Base-by-base conservation (phyloP, 352 stramenopile genomes). In the Pythium myriotylum region DNA sequence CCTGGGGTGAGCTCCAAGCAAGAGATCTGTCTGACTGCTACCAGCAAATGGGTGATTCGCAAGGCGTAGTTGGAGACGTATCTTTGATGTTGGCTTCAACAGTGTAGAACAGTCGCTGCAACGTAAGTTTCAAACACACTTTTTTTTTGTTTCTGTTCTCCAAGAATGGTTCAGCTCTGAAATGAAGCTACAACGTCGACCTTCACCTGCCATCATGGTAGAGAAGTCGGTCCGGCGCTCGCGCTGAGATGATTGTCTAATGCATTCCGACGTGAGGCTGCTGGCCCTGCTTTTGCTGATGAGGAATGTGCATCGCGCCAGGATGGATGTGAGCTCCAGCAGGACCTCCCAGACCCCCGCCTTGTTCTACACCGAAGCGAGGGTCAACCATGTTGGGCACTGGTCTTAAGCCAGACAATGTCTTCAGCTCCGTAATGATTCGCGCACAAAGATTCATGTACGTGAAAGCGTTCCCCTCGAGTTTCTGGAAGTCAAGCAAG, bases 391-490 rank as follows among this genome's bases (percentile, higher is more conserved):
- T 72, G 61, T 56, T 81, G 0, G 74, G 69, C 4, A 86, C 62
- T 29, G 84, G 79, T 42, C 85, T 81, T 42, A 88, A 81, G 19
- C 82, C 84, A 6, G 81, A 92, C 12, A 99, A 81, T 19, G 94
- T 98, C 84, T 99, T 99, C 32, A 99, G 84, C 75, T 99, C 96
- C 27, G 96, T 99, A 70, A 99, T 99, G 68, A 99, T 99, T 46
- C 97, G 97, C 24, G 96, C 97, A 74, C 96, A 99, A 10, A 99
- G 78, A 58, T 97, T 98, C 97, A 99, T 99, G 79, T 99, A 99
- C 37, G 92, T 98, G 76, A 99, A 99, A 49, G 93, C 94, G 77
- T 99, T 98, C 29, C 97, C 97, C 47, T 97, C 89, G 42, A 96
- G 73, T 33, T 88, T 86, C 65, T 99, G 96, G 70, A 99, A 99